Evolutionary conservation across 495 filamentous ascomycete species (phyloP), one percentile per base, ranked within the genome.

Genomic region (Penicillium lividum): DNA sequence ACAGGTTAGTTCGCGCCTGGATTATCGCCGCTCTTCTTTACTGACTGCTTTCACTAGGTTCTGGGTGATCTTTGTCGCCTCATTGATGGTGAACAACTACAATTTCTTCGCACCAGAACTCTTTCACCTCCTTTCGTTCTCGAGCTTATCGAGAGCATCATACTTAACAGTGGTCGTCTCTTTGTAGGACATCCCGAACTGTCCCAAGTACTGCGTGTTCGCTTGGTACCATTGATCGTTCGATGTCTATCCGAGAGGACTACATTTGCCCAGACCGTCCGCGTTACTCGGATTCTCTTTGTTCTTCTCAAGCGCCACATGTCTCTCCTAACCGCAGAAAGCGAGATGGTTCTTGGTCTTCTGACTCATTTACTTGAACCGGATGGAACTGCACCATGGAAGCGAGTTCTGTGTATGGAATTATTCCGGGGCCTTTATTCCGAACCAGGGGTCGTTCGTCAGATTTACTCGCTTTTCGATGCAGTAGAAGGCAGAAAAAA

Each of bases 11-110:
- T 46, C 8, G 10, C 34, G 28, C 33, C 8, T 18, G 31, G n/a
- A n/a, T 38, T 10, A 10, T 48, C 11, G 30, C 18, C 53, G 51
- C 9, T 36, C 5, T 47, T 51, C 36, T n/a, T 47, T 7, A 46
- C 59, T 72, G 33, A 77, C 67, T 51, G 15, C 7, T 60, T 36
- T 36, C 4, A 51, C 1, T 55, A 88, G 82, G 84, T 95, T 22
- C 87, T 98, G 69, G 86, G 91, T 66, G 94, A 98, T 66, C 82
- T 98, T 10, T 97, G 93, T 64, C 82, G 93, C 50, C 74, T 96
- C 44, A 89, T 90, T 0, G 93, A 97, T 68, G 89, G 87, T 43
- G 89, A 93, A 58, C 85, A 86, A 50, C 83, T 93, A 7, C 82
- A 90, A 53, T 95, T 91, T 60, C 78, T 98, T 22, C 83, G 84